phyloP scores from a whole-genome alignment of 805 yeast species.

The Suhomyces vadensis region DNA sequence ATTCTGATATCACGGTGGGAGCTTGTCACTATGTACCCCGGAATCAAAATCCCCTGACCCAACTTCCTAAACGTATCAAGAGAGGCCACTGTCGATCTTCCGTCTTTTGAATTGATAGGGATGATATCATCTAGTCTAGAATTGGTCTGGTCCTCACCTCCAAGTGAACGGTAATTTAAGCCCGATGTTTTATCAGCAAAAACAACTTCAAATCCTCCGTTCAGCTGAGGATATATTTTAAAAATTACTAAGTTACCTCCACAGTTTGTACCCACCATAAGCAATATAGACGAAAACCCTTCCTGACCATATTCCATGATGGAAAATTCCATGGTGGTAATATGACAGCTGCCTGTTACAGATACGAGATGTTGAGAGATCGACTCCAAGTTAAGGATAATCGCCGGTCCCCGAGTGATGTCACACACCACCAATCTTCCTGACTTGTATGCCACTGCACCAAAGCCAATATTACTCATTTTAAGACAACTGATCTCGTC shows the following conservation, averaged over 20 bases:
- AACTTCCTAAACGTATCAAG: conserved; percentile 57
- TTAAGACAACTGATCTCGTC: conserved; percentile 57
- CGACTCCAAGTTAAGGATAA: conserved; percentile 47
- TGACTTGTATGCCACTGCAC: conserved; percentile 71
- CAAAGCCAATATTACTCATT: conserved; percentile 79
- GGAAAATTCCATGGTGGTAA: conserved; percentile 71
- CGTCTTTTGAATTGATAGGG: conserved; percentile 59
- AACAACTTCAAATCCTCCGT: conserved; percentile 61
- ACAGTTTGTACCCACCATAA: conserved; percentile 72
- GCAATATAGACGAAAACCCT: conserved; percentile 65
- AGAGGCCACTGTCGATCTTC: conserved; percentile 66
- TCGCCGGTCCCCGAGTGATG: conserved; percentile 69
- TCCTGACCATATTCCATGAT: conserved; percentile 69
- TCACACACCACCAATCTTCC: conserved; percentile 80
- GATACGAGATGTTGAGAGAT: conserved; percentile 32
- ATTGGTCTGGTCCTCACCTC: conserved; percentile 46
- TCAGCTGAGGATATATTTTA: conserved; percentile 61
- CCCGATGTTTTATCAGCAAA: conserved; percentile 45
- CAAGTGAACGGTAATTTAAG: conserved; percentile 31
- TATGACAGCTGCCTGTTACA: conserved; percentile 32
- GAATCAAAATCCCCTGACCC: conserved; percentile 58
- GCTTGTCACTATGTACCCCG: conserved; percentile 59
- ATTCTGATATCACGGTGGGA: conserved; percentile 64
- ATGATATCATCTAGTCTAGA: conserved; percentile 55
- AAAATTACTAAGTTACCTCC: conserved; percentile 69